Evolutionary conservation across 2,329 filamentous ascomycete genomes (phyloP).

Genomic region (Rachicladosporium sp.): DNA sequence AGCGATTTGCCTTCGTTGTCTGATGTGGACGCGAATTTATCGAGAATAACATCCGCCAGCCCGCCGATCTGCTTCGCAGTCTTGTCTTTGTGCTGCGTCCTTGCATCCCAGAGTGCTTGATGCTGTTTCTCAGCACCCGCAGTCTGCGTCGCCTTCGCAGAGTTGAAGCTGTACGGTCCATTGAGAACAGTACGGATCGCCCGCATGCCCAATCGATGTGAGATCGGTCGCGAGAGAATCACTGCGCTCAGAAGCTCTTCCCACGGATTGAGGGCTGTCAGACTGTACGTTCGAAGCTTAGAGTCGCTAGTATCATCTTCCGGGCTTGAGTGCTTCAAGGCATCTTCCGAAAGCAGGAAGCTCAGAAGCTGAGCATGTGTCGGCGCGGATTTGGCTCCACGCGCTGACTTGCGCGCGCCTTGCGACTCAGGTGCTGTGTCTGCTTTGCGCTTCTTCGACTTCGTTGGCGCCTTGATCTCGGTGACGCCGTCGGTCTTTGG

Average conservation of each 20-base stretch:
- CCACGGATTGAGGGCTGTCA: conserved; percentile 26
- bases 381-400: conserved; percentile 13
- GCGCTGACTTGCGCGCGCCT: no score
- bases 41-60: conserved; percentile 21
- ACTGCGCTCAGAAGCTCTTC: conserved; percentile 34
- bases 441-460: no score
- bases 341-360: conserved; percentile 21
- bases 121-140: conserved; percentile 27
- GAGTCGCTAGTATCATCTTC: conserved; percentile 22
- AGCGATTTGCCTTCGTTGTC: conserved; percentile 22
- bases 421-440: no score
- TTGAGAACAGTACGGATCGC: conserved; percentile 34
- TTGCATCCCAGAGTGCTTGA: conserved; percentile 30
- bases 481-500: no score
- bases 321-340: conserved; percentile 21
- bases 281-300: conserved; percentile 22
- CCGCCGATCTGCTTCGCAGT: conserved; percentile 29
- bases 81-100: conserved; percentile 36
- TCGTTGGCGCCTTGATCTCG: no score
- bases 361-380: conserved; percentile 20
- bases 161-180: conserved; percentile 28
- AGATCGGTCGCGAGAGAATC: conserved; percentile 33
- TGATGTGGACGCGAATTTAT: conserved; percentile 21
- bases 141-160: conserved; percentile 21
- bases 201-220: conserved; percentile 31